Conservation (phyloP, 306 rosid genomes). For the Cercis canadensis region DNA sequence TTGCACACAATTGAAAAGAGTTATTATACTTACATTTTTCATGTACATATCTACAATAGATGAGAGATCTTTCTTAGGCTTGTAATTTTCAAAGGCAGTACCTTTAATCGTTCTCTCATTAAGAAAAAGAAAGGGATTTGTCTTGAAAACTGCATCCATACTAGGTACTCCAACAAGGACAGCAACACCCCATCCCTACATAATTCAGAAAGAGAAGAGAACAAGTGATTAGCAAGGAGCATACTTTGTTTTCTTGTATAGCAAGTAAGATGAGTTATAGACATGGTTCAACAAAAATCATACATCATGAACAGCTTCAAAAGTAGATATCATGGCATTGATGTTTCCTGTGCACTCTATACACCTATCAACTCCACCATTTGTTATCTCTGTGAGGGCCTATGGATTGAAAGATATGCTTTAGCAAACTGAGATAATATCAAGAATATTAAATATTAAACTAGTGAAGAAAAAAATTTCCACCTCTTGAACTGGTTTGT, state of each 20-base stretch:
- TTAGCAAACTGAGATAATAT: not conserved
- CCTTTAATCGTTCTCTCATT: conserved; percentile 59
- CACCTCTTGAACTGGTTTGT: conserved; percentile 58
- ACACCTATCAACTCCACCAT: conserved; percentile 68
- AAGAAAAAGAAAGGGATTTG: conserved; percentile 48
- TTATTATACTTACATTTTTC: conserved; percentile 43
- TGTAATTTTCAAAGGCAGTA: conserved; percentile 62
- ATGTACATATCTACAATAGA: conserved; percentile 58
- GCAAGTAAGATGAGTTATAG: too few species aligned
- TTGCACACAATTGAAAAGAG: not conserved
- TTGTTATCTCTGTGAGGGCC: conserved; percentile 55
- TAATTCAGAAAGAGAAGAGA: not conserved
- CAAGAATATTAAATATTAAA: not conserved
- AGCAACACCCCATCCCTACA: conserved; percentile 64
- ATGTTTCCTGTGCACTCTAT: conserved; percentile 58
- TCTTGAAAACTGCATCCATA: conserved; percentile 52
- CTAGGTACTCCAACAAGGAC: conserved; percentile 60
- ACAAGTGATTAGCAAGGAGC: not conserved
- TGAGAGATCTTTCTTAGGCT: conserved; percentile 55
- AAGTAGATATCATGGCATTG: conserved; percentile 58
- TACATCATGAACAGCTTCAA: conserved; percentile 68
- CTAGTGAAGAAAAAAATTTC: not conserved
- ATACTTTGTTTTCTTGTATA: not conserved
- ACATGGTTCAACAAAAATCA: not conserved
- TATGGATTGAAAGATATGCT: conserved; percentile 7